Conservation (phyloP, 1,284 basidiomycete species). For the Rhodotorula sp. region DNA sequence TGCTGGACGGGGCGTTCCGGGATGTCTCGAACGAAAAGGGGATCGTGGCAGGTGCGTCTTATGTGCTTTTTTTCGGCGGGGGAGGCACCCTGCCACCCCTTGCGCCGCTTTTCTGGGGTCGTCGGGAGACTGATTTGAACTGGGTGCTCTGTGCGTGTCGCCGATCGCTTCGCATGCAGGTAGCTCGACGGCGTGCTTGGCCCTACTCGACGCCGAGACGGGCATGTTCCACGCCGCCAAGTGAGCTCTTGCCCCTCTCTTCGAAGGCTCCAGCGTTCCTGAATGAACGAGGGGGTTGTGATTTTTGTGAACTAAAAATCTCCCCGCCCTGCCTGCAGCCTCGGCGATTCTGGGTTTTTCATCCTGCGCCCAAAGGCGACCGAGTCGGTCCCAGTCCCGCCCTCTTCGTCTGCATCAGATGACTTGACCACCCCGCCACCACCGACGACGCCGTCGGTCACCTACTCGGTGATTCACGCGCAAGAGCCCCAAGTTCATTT, state of each 20-base stretch:
- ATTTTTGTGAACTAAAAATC: not conserved
- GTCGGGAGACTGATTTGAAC: too few relatives aligned
- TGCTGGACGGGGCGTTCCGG: constrained; percentile 69
- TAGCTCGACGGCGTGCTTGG: constrained; percentile 79
- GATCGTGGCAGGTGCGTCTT: constrained; percentile 66
- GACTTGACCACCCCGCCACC: constrained; percentile 47
- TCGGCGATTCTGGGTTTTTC: constrained; percentile 82
- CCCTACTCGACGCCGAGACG: constrained; percentile 71
- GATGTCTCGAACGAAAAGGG: constrained; percentile 67
- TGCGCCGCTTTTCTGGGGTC: too few relatives aligned
- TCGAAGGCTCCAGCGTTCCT: too few relatives aligned
- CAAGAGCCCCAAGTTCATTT: constrained; percentile 71
- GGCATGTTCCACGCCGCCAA: constrained; percentile 77
- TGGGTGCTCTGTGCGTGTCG: too few relatives aligned
- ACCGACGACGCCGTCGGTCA: constrained; percentile 34
- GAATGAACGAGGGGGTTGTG: too few relatives aligned
- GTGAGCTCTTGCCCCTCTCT: constrained; percentile 53
- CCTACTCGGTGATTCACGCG: constrained; percentile 62
- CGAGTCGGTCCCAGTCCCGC: constrained; percentile 53
- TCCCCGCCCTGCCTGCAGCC: constrained; percentile 52
- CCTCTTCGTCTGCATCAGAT: constrained; percentile 71
- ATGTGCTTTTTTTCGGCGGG: too few relatives aligned
- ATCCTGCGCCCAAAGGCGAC: constrained; percentile 60
- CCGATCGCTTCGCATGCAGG: constrained; percentile 54
- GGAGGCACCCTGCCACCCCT: too few relatives aligned